Percentiles rank a stretch among this genome's conserved stretches.
These are phyloP conservation scores for Albifimbria verrucaria DNA, from an alignment of 2,329 filamentous ascomycete species.

Conservation along the genomic window DNA sequence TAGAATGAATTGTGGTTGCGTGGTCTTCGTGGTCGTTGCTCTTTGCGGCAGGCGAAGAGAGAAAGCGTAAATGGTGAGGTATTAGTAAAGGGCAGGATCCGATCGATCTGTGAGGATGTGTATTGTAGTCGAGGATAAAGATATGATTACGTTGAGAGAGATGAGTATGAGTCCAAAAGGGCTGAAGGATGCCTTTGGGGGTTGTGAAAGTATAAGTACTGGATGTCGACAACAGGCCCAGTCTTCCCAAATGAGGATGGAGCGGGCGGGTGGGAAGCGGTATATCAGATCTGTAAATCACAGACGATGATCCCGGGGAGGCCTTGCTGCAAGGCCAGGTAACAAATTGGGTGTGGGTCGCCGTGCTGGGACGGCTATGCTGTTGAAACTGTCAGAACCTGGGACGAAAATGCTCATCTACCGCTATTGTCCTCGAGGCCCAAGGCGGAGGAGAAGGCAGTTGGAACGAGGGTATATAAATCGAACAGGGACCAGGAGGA, in stretches of 20 bases:
- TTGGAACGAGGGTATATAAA: background rate
- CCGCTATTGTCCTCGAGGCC: background rate
- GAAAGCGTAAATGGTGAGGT: background rate
- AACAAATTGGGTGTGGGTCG: constrained; percentile 13
- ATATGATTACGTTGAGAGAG: background rate
- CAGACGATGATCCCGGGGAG: constrained; percentile 15
- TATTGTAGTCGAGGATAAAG: background rate
- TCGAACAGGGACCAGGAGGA: background rate
- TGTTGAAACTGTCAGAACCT: constrained; percentile 14
- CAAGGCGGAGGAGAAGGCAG: background rate
- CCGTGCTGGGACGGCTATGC: background rate
- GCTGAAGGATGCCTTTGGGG: background rate
- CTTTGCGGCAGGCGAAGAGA: background rate
- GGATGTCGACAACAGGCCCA: constrained; percentile 9
- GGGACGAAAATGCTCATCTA: constrained; percentile 12
- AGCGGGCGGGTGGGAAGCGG: constrained; percentile 21
- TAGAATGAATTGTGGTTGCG: background rate
- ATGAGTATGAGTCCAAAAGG: background rate
- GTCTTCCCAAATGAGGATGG: constrained; percentile 22
- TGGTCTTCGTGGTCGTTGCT: too few species aligned
- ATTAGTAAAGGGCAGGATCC: background rate
- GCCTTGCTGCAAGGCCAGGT: background rate
- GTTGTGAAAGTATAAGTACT: constrained; percentile 23
- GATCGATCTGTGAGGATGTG: too few species aligned
- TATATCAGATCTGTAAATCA: constrained; percentile 25